Percentiles rank a stretch among this genome's conserved stretches.
phyloP scores from a whole-genome alignment of 768 basidiomycete species.

The Pleurotus giganteus region DNA sequence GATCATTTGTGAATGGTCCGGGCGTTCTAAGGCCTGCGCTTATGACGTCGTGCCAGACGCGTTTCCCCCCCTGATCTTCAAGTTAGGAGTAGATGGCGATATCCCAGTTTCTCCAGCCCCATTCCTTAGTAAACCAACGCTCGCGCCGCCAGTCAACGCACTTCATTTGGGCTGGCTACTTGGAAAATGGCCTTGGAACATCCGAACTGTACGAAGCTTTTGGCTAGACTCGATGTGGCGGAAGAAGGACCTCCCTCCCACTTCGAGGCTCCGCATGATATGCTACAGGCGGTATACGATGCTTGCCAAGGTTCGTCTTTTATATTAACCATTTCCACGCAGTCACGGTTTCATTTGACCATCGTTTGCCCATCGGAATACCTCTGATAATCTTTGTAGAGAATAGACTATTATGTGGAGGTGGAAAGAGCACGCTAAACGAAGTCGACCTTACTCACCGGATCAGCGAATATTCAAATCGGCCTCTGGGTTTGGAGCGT shows the following conservation, averaged over 20 bases:
- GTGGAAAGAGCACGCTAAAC: not conserved
- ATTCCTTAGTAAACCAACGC: too few species aligned
- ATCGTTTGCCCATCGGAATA: conserved; percentile 5
- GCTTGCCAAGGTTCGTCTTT: not conserved
- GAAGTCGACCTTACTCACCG: too few species aligned
- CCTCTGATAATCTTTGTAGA: conserved; percentile 6
- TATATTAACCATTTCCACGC: not conserved
- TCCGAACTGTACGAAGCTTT: not conserved
- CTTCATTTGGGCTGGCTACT: too few species aligned
- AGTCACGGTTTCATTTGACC: not conserved
- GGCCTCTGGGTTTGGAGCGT: not conserved
- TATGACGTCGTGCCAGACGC: too few species aligned
- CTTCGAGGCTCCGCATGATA: not conserved
- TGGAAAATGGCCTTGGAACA: not conserved
- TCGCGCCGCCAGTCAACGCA: too few species aligned
- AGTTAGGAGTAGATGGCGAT: too few species aligned
- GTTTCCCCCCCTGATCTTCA: too few species aligned
- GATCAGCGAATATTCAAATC: too few species aligned
- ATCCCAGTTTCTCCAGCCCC: too few species aligned
- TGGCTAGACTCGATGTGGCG: not conserved
- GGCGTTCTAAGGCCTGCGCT: too few species aligned
- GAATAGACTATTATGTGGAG: conserved; percentile 5
- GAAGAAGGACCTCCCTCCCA: not conserved
- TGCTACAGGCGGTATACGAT: not conserved
- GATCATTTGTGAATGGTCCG: too few species aligned